A percentile compares a stretch with the other conserved stretches of the same genome.
phyloP scores from a whole-genome alignment of 2,329 filamentous ascomycete genomes.

The Penicillium griseofulvum region DNA sequence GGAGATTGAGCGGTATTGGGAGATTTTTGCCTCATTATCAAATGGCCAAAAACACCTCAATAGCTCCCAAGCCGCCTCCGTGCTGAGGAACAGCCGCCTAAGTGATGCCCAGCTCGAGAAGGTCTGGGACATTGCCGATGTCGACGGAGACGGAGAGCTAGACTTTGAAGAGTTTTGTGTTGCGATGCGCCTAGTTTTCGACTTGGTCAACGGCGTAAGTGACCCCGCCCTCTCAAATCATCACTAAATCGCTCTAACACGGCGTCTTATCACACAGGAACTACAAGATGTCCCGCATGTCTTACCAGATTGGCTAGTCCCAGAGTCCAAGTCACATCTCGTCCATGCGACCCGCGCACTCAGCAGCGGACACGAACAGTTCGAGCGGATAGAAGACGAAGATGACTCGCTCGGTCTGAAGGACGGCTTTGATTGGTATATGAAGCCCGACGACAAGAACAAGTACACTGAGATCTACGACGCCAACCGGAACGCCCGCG shows the following conservation, averaged over 20 bases:
- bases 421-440: conserved; percentile 99
- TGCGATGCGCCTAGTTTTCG: conserved; percentile 96
- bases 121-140: conserved; percentile 95
- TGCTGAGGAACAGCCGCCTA: conserved; percentile 71
- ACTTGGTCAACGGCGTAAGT: conserved; percentile 87
- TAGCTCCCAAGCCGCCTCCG: conserved; percentile 66
- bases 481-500: conserved; percentile 82
- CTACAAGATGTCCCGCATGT: conserved; percentile 80
- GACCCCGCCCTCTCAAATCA: not conserved
- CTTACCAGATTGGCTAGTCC: conserved; percentile 93
- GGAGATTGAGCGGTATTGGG: conserved; percentile 76
- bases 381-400: conserved; percentile 77
- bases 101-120: conserved; percentile 84
- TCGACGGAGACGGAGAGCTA: conserved; percentile 94
- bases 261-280: conserved; percentile 57
- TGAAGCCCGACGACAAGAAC: conserved; percentile 82
- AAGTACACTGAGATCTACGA: conserved; percentile 99
- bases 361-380: conserved; percentile 73
- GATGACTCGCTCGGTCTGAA: conserved; percentile 80
- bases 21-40: conserved; percentile 69
- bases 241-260: conserved; percentile 7
- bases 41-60: conserved; percentile 64
- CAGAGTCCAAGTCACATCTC: conserved; percentile 88
- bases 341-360: conserved; percentile 80
- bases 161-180: conserved; percentile 99